A percentile compares a stretch with the other conserved stretches of the same genome.
These are phyloP conservation scores for Notholithocarpus densiflorus DNA, from an alignment of 306 rosid genomes.

Conservation along the genomic window DNA sequence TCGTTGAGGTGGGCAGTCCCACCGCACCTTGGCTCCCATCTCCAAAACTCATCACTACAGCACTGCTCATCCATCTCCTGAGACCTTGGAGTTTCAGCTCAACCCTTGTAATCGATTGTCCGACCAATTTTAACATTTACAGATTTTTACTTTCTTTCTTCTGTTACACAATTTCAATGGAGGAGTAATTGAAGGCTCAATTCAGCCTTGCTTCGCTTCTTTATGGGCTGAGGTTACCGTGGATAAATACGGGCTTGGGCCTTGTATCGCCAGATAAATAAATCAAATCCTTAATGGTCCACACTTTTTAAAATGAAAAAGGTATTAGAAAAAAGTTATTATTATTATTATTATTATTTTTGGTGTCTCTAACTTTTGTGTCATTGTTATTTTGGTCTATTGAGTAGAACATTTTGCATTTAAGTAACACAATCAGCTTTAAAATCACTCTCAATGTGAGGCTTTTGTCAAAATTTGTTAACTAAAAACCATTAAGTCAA, in stretches of 20 bases:
- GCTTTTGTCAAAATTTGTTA: too few species aligned
- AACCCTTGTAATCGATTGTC: not conserved
- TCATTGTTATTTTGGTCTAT: too few species aligned
- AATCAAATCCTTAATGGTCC: not conserved
- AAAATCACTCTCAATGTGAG: too few species aligned
- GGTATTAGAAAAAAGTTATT: not conserved
- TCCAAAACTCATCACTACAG: slow-evolving; percentile 77
- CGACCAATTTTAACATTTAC: not conserved
- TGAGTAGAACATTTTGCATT: too few species aligned
- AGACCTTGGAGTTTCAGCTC: not conserved
- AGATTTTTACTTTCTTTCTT: not conserved
- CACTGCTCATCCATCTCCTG: slow-evolving; percentile 45
- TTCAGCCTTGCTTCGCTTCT: too few species aligned
- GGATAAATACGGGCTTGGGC: too few species aligned
- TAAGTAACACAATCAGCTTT: too few species aligned
- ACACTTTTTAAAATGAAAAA: not conserved
- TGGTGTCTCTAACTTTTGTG: too few species aligned
- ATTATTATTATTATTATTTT: too few species aligned
- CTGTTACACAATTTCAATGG: not conserved
- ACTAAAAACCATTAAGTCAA: too few species aligned
- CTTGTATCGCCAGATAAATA: not conserved
- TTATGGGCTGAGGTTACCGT: too few species aligned
- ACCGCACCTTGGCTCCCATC: slow-evolving; percentile 85
- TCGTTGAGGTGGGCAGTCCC: slow-evolving; percentile 55
- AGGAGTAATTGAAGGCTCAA: too few species aligned